Evolutionary conservation across 2,329 filamentous ascomycete genomes (phyloP).

Genomic region (Fusarium mundagurra): DNA sequence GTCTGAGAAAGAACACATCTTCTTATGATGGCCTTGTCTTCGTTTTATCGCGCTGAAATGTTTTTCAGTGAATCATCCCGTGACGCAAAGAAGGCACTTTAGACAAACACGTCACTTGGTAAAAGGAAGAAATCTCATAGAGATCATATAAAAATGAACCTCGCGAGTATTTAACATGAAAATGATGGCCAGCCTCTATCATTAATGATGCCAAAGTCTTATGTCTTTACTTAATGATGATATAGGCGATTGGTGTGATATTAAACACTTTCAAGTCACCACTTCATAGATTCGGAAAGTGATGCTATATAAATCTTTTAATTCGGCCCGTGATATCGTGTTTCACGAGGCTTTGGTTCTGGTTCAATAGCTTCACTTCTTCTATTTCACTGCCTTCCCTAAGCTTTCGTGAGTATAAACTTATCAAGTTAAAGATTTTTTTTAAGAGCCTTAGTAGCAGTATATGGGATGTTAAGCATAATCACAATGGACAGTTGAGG

Average conservation of each 20-base stretch:
- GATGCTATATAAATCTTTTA: not conserved
- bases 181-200: not conserved
- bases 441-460: not conserved
- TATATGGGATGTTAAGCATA: not conserved
- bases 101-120: accelerated
- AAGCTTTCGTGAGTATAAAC: not conserved
- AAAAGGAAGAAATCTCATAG: not conserved
- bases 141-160: not conserved
- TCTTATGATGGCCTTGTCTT: not conserved
- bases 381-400: not conserved
- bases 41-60: not conserved
- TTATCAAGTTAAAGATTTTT: not conserved
- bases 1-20: not conserved
- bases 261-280: not conserved
- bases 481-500: not conserved
- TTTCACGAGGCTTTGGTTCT: not conserved
- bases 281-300: not conserved
- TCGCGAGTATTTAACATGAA: not conserved
- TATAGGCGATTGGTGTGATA: not conserved
- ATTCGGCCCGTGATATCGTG: no score
- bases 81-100: not conserved
- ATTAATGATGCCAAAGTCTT: no score
- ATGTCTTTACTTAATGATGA: not conserved
- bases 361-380: not conserved
- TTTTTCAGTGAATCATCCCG: not conserved